Evolutionary conservation across 1,139 yeast species (phyloP).

Genomic region (Lodderomyces margitis): DNA sequence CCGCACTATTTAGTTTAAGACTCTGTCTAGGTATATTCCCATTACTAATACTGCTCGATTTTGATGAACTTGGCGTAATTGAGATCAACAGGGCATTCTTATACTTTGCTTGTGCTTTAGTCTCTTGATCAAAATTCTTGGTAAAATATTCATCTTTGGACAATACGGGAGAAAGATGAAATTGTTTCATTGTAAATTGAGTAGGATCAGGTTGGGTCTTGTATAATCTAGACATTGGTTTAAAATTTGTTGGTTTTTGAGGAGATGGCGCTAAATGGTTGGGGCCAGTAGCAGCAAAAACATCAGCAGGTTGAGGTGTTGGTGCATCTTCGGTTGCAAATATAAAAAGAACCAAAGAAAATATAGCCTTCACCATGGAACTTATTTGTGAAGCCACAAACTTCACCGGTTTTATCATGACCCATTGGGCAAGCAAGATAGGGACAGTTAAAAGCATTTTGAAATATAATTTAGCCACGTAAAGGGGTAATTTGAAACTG

Average conservation of each 20-base stretch:
- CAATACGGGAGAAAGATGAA: conserved; percentile 12
- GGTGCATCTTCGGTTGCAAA: background rate
- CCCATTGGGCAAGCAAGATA: conserved; percentile 7
- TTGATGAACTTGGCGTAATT: conserved; percentile 4
- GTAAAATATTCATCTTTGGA: conserved; percentile 4
- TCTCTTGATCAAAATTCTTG: conserved; percentile 2
- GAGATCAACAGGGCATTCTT: conserved; percentile 5
- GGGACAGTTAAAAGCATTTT: conserved; percentile 21
- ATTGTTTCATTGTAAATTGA: conserved; percentile 13
- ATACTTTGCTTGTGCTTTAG: conserved; percentile 4
- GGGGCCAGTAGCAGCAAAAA: background rate
- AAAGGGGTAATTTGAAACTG: conserved; percentile 4
- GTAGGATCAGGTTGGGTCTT: background rate
- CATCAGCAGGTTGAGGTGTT: background rate
- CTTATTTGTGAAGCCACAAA: conserved; percentile 2
- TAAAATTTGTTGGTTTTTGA: background rate
- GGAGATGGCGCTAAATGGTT: background rate
- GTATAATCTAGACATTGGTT: background rate
- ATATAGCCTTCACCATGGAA: conserved; percentile 3
- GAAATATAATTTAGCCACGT: conserved; percentile 16
- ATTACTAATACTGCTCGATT: background rate
- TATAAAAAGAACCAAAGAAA: background rate
- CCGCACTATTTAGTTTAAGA: conserved; percentile 1
- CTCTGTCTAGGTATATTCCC: conserved; percentile 2
- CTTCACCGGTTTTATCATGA: conserved; percentile 9